phyloP scores from a whole-genome alignment of 2,329 filamentous ascomycete genomes.

The Fusarium sp. region DNA sequence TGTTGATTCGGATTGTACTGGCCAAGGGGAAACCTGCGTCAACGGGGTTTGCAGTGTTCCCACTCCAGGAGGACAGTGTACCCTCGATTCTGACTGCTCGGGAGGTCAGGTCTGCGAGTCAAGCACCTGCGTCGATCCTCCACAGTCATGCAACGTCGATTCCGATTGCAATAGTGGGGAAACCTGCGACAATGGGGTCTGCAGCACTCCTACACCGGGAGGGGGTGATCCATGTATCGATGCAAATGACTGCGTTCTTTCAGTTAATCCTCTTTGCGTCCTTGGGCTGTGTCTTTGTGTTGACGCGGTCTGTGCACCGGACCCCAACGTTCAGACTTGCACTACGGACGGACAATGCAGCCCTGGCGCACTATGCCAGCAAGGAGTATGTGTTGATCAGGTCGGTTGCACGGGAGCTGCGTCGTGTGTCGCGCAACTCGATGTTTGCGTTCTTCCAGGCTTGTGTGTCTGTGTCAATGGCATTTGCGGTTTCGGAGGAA shows the following conservation, averaged over 20 bases:
- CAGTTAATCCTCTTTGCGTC: slow-evolving; percentile 11
- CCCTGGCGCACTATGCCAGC: slow-evolving; percentile 7
- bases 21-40: slow-evolving; percentile 9
- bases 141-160: not conserved
- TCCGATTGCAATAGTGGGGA: slow-evolving; percentile 16
- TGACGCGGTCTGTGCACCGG: slow-evolving; percentile 16
- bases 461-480: not conserved
- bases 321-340: not conserved
- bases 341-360: not conserved
- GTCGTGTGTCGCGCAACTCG: not conserved
- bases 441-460: not conserved
- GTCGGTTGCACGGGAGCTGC: not conserved
- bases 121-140: not conserved
- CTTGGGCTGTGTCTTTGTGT: slow-evolving; percentile 29
- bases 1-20: slow-evolving; percentile 5
- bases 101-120: no score
- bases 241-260: slow-evolving; percentile 14
- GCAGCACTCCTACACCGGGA: not conserved
- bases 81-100: no score
- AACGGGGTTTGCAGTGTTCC: not conserved
- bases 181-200: slow-evolving; percentile 10
- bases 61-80: no score
- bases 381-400: slow-evolving; percentile 6
- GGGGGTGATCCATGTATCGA: not conserved
- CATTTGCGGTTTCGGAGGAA: not conserved